These are phyloP conservation scores for Kwoniella shivajii DNA, from an alignment of 1,284 basidiomycete species.

Conservation along the genomic window DNA sequence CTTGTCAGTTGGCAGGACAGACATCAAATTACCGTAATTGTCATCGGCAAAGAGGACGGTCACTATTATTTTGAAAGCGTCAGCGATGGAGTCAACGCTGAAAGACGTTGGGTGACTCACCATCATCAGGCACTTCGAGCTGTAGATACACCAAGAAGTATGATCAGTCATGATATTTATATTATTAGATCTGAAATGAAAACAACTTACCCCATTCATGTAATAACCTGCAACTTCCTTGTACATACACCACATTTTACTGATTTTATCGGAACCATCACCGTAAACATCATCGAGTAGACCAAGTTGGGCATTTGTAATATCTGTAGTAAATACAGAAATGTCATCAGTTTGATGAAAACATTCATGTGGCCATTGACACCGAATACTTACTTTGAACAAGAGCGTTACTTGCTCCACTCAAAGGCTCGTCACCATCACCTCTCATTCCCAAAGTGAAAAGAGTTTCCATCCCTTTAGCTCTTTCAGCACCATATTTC, in stretches of 20 bases:
- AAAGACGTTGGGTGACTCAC: constrained; percentile 6
- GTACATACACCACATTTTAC: constrained; percentile 38
- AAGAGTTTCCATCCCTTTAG: constrained; percentile 36
- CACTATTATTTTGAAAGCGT: constrained; percentile 16
- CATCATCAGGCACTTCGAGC: constrained; percentile 48
- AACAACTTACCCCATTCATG: constrained; percentile 60
- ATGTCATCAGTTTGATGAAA: not conserved
- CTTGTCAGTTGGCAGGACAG: constrained; percentile 55
- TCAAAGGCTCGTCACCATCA: constrained; percentile 38
- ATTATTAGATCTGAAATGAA: not conserved
- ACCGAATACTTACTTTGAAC: constrained; percentile 27
- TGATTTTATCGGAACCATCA: constrained; percentile 21
- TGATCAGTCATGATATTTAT: constrained; percentile 40
- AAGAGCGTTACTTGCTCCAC: constrained; percentile 32
- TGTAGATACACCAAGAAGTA: constrained; percentile 1
- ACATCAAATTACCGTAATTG: constrained; percentile 50
- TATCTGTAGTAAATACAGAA: constrained; percentile 36
- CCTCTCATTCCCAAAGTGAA: constrained; percentile 46
- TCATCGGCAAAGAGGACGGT: constrained; percentile 45
- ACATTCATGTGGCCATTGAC: not conserved
- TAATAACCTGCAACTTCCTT: constrained; percentile 68
- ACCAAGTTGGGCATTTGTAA: constrained; percentile 65
- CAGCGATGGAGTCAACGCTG: not conserved
- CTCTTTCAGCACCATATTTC: constrained; percentile 40
- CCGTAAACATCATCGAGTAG: constrained; percentile 64